Percentiles rank a stretch among this genome's conserved stretches.
phyloP scores from a whole-genome alignment of 2,329 filamentous ascomycete species.

The Shiraia bambusicola region DNA sequence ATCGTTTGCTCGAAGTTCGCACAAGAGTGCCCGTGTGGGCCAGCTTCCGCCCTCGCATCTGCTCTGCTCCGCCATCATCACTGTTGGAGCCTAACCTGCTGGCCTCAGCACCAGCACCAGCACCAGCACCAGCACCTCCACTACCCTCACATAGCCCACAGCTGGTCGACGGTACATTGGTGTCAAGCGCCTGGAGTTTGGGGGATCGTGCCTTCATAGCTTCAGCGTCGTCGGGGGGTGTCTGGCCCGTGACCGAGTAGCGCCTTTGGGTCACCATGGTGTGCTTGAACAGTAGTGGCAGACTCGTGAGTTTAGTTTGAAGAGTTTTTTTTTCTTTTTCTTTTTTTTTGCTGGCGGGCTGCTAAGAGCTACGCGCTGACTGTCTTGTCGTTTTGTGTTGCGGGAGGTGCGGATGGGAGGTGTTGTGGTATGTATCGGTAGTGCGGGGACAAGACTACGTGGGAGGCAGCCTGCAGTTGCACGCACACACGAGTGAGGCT shows the following conservation, averaged over 20 bases:
- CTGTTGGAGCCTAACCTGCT: conserved; percentile 8
- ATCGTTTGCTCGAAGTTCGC: conserved; percentile 40
- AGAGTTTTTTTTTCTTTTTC: too few relatives aligned
- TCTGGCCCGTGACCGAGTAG: conserved; percentile 43
- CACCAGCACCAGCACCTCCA: too few relatives aligned
- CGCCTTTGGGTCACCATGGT: conserved; percentile 38
- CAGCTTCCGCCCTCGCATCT: conserved; percentile 30
- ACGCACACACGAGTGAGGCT: conserved; percentile 1
- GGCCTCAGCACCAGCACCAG: conserved; percentile 10
- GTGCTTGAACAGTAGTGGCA: background rate
- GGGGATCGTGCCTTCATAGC: conserved; percentile 37
- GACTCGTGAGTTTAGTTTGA: too few relatives aligned
- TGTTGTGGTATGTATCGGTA: background rate
- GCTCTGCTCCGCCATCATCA: conserved; percentile 19
- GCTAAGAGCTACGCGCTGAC: conserved; percentile 7
- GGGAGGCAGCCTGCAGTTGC: background rate
- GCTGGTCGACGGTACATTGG: conserved; percentile 33
- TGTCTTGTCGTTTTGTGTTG: conserved; percentile 16
- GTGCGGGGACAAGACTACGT: background rate
- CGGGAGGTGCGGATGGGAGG: conserved; percentile 12
- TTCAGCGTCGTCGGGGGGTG: conserved; percentile 37
- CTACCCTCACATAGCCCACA: conserved; percentile 33
- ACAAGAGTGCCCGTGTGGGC: conserved; percentile 24
- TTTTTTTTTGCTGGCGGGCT: conserved; percentile 28
- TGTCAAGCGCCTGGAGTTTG: conserved; percentile 41